phyloP scores from a whole-genome alignment of 129 eudicot species.

The Mikania micrantha region DNA sequence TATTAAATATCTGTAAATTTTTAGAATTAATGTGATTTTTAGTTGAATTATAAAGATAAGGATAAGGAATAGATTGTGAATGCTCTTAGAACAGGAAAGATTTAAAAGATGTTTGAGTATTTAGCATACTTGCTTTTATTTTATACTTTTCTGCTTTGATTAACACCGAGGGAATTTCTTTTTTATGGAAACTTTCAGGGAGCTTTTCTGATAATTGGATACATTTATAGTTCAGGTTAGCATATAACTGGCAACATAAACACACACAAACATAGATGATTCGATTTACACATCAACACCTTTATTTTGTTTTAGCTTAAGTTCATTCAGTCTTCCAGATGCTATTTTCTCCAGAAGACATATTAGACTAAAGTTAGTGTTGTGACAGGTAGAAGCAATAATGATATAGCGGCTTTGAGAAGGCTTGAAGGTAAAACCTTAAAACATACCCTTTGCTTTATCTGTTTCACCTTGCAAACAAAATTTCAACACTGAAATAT shows the following conservation, averaged over 20 bases:
- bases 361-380: not conserved
- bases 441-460: not conserved
- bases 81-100: not conserved
- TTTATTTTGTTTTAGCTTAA: not conserved
- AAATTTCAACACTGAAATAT: not conserved
- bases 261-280: not conserved
- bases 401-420: slow-evolving; percentile 35
- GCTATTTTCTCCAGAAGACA: not conserved
- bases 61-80: no score
- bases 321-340: slow-evolving; percentile 4
- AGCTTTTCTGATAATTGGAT: slow-evolving; percentile 78
- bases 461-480: slow-evolving; percentile 3
- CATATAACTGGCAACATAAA: not conserved
- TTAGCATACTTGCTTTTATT: not conserved
- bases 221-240: slow-evolving; percentile 85
- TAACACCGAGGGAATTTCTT: not conserved
- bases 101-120: not conserved
- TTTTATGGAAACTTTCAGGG: slow-evolving; percentile 56
- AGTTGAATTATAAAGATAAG: no score
- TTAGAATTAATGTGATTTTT: no score
- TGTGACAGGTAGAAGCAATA: slow-evolving; percentile 59
- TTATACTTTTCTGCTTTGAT: slow-evolving; percentile 10
- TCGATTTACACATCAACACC: not conserved
- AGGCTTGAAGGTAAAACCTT: slow-evolving; percentile 74
- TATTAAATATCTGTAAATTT: no score